Conservation (phyloP, 2,329 filamentous ascomycete species). For the Aureobasidium sp. region DNA sequence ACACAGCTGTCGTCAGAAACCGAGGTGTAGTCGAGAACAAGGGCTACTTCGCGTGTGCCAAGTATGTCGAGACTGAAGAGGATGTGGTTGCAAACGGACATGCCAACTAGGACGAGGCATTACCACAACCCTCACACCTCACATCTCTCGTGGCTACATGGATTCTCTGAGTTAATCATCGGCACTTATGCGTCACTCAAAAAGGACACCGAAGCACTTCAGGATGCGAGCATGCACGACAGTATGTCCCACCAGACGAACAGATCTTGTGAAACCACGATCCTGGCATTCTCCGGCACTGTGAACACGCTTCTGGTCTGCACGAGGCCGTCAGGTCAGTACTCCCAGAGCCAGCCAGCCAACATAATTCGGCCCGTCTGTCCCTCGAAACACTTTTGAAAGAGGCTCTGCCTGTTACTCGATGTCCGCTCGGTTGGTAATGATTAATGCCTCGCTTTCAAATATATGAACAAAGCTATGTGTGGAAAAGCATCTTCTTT, state of each 20-base stretch:
- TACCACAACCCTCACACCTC: not conserved
- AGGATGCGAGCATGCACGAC: not conserved
- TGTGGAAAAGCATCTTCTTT: not conserved
- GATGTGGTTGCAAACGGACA: not conserved
- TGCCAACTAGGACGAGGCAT: not conserved
- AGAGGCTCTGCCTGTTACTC: not conserved
- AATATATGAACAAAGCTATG: not conserved
- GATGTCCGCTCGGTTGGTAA: not conserved
- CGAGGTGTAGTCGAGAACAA: slow-evolving; percentile 97
- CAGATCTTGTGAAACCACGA: not conserved
- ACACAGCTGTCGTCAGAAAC: slow-evolving; percentile 89
- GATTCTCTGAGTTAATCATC: not conserved
- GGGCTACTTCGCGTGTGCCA: slow-evolving; percentile 87
- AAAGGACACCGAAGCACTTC: not conserved
- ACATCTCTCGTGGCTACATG: not conserved
- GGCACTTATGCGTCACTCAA: not conserved
- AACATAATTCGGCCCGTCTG: not conserved
- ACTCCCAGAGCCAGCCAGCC: not conserved
- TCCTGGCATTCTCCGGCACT: not conserved
- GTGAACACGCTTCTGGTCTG: not conserved
- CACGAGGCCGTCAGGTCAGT: not conserved
- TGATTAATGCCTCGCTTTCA: not conserved
- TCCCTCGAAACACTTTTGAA: not conserved
- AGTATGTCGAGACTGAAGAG: slow-evolving; percentile 25
- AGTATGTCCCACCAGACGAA: not conserved